Evolutionary conservation across 2,329 filamentous ascomycete species (phyloP).

Genomic region (Fonsecaea erecta): DNA sequence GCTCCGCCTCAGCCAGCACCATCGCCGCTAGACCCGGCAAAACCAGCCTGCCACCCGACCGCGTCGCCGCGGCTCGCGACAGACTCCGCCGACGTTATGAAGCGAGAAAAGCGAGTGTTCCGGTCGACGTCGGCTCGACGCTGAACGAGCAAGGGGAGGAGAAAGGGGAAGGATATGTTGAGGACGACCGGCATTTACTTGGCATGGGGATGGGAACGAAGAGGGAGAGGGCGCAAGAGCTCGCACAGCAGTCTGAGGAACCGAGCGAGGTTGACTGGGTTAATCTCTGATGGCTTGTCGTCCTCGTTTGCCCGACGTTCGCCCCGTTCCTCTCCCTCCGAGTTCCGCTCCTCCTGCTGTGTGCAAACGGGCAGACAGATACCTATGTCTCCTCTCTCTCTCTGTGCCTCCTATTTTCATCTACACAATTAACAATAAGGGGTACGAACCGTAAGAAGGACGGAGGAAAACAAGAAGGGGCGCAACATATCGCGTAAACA

Average conservation of each 20-base stretch:
- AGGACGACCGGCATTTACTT: neutral
- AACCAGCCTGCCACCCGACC: slow-evolving; percentile 25
- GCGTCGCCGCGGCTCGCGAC: slow-evolving; percentile 29
- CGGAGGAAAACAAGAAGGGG: too few species aligned
- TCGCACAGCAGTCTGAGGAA: slow-evolving; percentile 11
- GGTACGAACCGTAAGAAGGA: too few species aligned
- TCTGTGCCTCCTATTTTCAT: too few species aligned
- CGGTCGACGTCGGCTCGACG: neutral
- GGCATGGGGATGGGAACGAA: neutral
- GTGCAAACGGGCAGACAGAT: too few species aligned
- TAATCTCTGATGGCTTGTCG: slow-evolving; percentile 9
- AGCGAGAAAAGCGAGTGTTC: slow-evolving; percentile 24
- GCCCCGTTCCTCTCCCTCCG: neutral
- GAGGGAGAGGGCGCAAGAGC: neutral
- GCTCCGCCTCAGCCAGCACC: neutral
- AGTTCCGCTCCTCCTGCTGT: neutral
- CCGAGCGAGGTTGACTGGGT: slow-evolving; percentile 35
- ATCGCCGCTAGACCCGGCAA: slow-evolving; percentile 1
- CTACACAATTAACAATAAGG: too few species aligned
- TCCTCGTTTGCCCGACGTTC: neutral
- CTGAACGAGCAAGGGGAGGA: neutral
- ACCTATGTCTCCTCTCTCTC: too few species aligned
- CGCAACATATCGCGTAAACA: too few species aligned
- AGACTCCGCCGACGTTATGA: slow-evolving; percentile 25
- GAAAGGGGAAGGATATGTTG: neutral